Evolutionary conservation across 257 asterid species (phyloP), one percentile per base, ranked within the genome.

Genomic region (Linderniella brevidens): DNA sequence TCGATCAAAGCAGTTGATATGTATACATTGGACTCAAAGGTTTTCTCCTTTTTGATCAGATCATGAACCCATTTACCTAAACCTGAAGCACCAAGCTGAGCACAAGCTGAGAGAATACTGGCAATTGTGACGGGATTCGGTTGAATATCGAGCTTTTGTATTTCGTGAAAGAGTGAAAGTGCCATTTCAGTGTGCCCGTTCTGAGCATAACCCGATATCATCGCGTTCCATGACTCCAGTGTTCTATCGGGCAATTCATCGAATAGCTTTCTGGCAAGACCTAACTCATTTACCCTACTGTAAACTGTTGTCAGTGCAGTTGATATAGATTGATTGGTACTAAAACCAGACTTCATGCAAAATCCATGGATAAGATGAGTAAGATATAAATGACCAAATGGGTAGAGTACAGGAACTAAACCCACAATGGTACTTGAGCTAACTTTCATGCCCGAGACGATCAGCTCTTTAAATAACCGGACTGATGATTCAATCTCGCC

Each of bases 201-300:
- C 54, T 80, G 93, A 8, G 92, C 73, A 61, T 78, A 84, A 35
- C 92, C 95, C 7, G 95, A 83, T 54, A 88, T 78, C 94, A 88
- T 80, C 25, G 95, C 79, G 20, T 88, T 88, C 95, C 95, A 80
- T 13, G 84, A 72, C 14, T 77, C 94, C 64, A 83, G 59, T 44
- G 76, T 70, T 59, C 70, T 84, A 9, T 72, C 71, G 1, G 63
- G 54, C 20, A 77, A 60, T 58, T 88, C 86, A 14, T 84, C 76
- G 56, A 88, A 84, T 50, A 87, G 32, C 32, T 25, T 25, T 6
- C 32, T 25, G 32, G 32, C 32, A 25, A 25, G 32, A 6, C 6
- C 6, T 25, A 25, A 6, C 32, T 2, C 32, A 2, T 25, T 25
- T 25, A 6, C 32, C 32, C 3, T 25, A 25, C 32, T 25, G 32